Conservation (phyloP, 2,329 filamentous ascomycete species). For the Plectosphaerella plurivora region DNA sequence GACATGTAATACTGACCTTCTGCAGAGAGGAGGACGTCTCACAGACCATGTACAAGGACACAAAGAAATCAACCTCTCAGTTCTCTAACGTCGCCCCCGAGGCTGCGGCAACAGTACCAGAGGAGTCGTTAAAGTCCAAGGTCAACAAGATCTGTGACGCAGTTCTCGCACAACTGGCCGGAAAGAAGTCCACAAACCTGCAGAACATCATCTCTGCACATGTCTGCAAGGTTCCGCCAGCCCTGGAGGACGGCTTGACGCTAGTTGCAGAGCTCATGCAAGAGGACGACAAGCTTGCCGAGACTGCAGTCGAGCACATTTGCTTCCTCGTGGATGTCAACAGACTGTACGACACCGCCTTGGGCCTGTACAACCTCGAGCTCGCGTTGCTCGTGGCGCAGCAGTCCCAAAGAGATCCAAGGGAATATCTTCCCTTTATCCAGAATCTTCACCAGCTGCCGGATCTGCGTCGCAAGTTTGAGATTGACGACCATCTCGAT, state of each 20-base stretch:
- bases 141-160: slow-evolving; percentile 87
- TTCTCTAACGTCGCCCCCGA: background rate
- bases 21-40: slow-evolving; percentile 83
- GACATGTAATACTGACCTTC: slow-evolving; percentile 17
- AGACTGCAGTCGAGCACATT: slow-evolving; percentile 91
- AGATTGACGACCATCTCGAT: slow-evolving; percentile 83
- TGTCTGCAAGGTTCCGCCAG: slow-evolving; percentile 88
- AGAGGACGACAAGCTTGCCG: slow-evolving; percentile 66
- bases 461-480: slow-evolving; percentile 67
- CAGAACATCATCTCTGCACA: slow-evolving; percentile 94
- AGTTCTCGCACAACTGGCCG: slow-evolving; percentile 64
- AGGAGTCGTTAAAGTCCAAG: slow-evolving; percentile 45
- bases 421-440: slow-evolving; percentile 93
- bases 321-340: slow-evolving; percentile 96
- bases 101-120: slow-evolving; percentile 1
- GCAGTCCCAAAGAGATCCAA: slow-evolving; percentile 90
- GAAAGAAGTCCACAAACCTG: slow-evolving; percentile 59
- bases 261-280: slow-evolving; percentile 73
- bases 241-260: slow-evolving; percentile 76
- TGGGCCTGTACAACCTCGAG: slow-evolving; percentile 89
- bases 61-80: slow-evolving; percentile 38
- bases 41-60: slow-evolving; percentile 90
- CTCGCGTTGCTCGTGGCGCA: slow-evolving; percentile 88
- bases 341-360: slow-evolving; percentile 80
- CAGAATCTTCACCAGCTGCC: slow-evolving; percentile 77